Evolutionary conservation across 768 basidiomycete genomes (phyloP), one percentile per base, ranked within the genome.

Genomic region (Leucosporidium creatinivorum): DNA sequence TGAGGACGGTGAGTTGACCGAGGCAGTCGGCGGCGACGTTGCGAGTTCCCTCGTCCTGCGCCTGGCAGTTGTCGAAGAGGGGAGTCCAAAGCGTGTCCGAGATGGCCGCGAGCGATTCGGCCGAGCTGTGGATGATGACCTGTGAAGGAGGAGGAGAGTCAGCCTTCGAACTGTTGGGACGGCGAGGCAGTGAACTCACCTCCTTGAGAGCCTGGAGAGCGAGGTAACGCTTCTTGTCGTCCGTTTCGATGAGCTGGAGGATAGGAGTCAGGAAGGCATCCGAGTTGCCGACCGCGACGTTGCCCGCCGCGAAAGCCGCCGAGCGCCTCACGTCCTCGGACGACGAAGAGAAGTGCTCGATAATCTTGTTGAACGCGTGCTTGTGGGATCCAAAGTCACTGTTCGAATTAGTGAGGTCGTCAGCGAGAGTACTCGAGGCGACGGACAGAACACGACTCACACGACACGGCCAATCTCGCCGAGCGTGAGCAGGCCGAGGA

Each of bases 1-100:
- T 89, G 0, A 91, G 89, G 0, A 89, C 90, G 0, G 93, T 93
- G 36, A 99, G 82, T 78, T 97, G 96, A 44, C 96, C 96, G 23
- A 99, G 83, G 76, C 93, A 97, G 4, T 94, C 93, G 56, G 96
- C 93, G 30, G 93, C 91, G 48, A 97, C 91, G 76, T 96, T 97
- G 59, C 93, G 82, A 1, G 91, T 89, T 12, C 88, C 89, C 79
- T 97, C 94, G 69, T 94, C 94, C 21, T 79, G 77, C 17, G 75
- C 61, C 67, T 90, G 88, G 17, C 91, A 92, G 77, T 92, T 89
- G 74, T 89, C 85, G 77, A 98, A 94, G 19, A 99, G 83, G 5
- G 94, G 93, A 3, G 82, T 82, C 96, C 96, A 99, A 13, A 98
- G 84, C 33, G 85, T 79, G 66, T 97, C 92, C 1, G 94, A 93